Percentiles rank a stretch among this genome's conserved stretches.
These are phyloP conservation scores for Ustanciosporium gigantosporum DNA, from an alignment of 1,284 basidiomycete genomes.

Conservation along the genomic window DNA sequence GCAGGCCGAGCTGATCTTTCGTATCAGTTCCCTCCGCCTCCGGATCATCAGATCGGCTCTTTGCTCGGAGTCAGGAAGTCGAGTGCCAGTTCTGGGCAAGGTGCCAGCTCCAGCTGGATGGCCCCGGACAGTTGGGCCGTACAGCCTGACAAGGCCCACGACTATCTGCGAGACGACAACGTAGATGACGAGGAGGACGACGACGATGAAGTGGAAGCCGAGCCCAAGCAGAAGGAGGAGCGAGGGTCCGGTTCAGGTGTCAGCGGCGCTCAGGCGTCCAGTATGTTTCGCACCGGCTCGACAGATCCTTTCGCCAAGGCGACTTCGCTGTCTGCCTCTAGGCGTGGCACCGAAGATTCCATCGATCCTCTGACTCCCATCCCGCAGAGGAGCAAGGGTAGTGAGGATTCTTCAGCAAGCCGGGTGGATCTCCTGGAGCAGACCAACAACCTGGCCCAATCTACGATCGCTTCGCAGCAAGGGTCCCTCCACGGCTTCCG, in stretches of 20 bases:
- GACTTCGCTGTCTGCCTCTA: constrained; percentile 16
- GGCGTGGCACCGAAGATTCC: constrained; percentile 38
- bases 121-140: constrained; percentile 61
- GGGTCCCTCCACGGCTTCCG: constrained; percentile 9
- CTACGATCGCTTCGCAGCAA: constrained; percentile 15
- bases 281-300: constrained; percentile 30
- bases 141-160: constrained; percentile 42
- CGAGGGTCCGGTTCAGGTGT: constrained; percentile 29
- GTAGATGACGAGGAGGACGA: constrained; percentile 47
- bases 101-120: constrained; percentile 52
- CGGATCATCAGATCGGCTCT: constrained; percentile 5
- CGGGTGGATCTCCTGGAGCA: constrained; percentile 35
- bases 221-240: constrained; percentile 4
- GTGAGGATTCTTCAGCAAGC: constrained; percentile 13
- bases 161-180: constrained; percentile 43
- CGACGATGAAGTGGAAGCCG: constrained; percentile 23
- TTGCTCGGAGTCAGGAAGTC: constrained; percentile 36
- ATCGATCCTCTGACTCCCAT: constrained; percentile 26
- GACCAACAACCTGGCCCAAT: constrained; percentile 28
- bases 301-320: constrained; percentile 26
- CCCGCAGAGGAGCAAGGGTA: constrained; percentile 16
- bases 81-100: constrained; percentile 41
- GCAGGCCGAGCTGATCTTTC: constrained; percentile 27
- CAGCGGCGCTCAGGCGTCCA: constrained; percentile 21
- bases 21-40: constrained; percentile 37